phyloP scores from a whole-genome alignment of 352 stramenopile species.

The Stramenopiles sp. region DNA sequence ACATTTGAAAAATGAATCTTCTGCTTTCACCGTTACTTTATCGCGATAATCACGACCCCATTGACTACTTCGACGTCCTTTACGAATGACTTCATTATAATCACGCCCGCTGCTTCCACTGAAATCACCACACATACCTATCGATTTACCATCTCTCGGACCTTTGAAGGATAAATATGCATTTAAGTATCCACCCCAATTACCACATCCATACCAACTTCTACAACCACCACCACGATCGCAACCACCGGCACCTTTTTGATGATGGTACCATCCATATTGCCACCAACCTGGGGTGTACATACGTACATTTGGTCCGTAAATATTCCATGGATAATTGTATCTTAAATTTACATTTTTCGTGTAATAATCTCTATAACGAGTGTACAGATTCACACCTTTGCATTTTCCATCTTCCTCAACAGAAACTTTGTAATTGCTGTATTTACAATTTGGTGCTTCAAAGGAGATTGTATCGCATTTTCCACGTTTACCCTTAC shows the following conservation, averaged over 20 bases:
- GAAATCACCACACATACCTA: background rate
- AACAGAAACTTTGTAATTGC: background rate
- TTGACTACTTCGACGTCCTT: background rate
- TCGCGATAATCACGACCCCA: background rate
- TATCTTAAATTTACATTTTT: background rate
- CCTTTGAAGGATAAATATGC: background rate
- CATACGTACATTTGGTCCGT: background rate
- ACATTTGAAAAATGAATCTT: too few relatives aligned
- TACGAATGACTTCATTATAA: background rate
- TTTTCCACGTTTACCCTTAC: conserved; percentile 1
- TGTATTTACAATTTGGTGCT: background rate
- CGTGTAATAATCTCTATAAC: background rate
- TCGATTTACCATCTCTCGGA: background rate
- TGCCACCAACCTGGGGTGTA: background rate
- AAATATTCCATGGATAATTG: background rate
- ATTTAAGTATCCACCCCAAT: conserved; percentile 2
- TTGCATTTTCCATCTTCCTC: conserved; percentile 6
- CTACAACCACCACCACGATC: background rate
- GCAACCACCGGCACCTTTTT: background rate
- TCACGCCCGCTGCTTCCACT: background rate
- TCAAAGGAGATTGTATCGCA: background rate
- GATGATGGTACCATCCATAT: background rate
- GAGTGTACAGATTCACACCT: background rate
- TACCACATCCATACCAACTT: conserved; percentile 1
- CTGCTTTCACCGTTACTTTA: background rate